Evolutionary conservation across 164 flowering plant genomes (phyloP), one percentile per base, ranked within the genome.

Genomic region (Taxillus chinensis): DNA sequence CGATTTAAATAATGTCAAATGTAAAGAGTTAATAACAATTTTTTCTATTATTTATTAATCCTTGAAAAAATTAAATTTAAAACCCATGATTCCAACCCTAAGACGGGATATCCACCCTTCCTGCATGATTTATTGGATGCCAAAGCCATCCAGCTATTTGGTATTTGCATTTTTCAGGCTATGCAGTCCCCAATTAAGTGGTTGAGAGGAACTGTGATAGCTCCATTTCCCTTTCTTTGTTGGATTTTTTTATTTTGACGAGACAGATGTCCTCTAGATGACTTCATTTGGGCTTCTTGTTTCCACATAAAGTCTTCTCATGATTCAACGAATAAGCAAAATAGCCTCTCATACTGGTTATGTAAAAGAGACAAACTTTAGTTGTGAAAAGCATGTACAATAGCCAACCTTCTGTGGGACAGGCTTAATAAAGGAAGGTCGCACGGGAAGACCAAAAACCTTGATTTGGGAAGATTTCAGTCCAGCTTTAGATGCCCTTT

Each of bases 391-490:
- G 27, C 27, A 27, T 27, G 27, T 27, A 27, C 27, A 27, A 27
- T 27, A 43, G 65, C 62, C 59, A 64, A 92, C 99, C 97, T 93
- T 93, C 9, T 91, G 85, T 16, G 80, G 81, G 68, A 93, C 82
- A 68, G 95, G 80, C 82, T 86, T 93, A 68, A 90, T 80, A 71
- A 93, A 93, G 41, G 97, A 90, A 70, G 97, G 95, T 64, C 99
- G 78, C 45, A 93, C 99, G 43, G 99, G 99, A 65, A 93, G 95
- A 63, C 99, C 99, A 74, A 74, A 90, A 63, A 93, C 89, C 80
- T 86, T 86, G 16, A 90, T 86, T 75, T 93, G 97, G 46, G 92
- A 83, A 45, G 87, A 83, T 57, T 90, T 62, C 11, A 93, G 79
- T 55, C 99, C 97, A 64, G 97, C 99, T 81, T 85, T 90, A 37